Conservation (phyloP, 1,139 yeast species). For the Diutina sp. region DNA sequence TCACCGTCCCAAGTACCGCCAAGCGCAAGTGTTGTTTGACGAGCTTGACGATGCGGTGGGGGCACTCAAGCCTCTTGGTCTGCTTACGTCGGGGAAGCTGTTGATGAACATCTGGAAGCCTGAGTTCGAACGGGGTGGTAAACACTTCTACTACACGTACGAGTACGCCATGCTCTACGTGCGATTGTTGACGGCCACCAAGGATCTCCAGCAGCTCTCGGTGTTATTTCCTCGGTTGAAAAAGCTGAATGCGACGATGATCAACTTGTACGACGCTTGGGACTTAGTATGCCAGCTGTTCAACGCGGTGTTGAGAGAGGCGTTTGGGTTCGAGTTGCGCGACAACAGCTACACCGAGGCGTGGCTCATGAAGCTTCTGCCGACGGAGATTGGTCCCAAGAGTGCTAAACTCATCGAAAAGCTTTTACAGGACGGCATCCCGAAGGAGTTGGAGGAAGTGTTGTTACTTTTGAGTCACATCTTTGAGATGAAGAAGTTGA, state of each 20-base stretch:
- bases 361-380: conserved; percentile 31
- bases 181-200: conserved; percentile 36
- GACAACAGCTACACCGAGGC: conserved; percentile 31
- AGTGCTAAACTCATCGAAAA: conserved; percentile 21
- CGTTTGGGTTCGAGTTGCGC: conserved; percentile 29
- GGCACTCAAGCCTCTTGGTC: conserved; percentile 55
- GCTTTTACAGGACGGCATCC: conserved; percentile 11
- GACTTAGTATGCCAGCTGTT: conserved; percentile 37
- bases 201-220: conserved; percentile 49
- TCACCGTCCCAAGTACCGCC: conserved; percentile 67
- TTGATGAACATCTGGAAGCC: conserved; percentile 90
- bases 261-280: conserved; percentile 52
- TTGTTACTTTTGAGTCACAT: conserved; percentile 18
- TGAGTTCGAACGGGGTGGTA: conserved; percentile 83
- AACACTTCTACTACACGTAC: conserved; percentile 70
- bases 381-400: conserved; percentile 29
- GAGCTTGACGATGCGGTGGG: conserved; percentile 36
- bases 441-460: not conserved
- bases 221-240: conserved; percentile 58
- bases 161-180: conserved; percentile 58
- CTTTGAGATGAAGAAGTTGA: conserved; percentile 56
- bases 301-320: conserved; percentile 36
- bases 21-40: conserved; percentile 51
- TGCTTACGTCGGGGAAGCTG: conserved; percentile 53
- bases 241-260: conserved; percentile 65